Percentiles rank a stretch among this genome's conserved stretches.
Conservation (phyloP, 345 rosid genomes). For the Theobroma cacao region DNA sequence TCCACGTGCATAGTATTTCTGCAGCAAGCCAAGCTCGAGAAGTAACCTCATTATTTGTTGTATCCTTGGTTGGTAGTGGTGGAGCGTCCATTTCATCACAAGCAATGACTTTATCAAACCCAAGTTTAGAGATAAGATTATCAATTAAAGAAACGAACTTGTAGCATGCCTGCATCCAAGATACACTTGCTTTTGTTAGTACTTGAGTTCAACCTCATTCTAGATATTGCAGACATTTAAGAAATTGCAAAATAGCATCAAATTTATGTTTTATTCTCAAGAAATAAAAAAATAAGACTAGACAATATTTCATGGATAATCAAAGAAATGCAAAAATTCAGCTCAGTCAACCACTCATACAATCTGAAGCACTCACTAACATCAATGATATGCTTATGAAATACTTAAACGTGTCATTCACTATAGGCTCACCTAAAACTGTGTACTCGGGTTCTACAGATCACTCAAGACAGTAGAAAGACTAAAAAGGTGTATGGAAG, state of each 20-base stretch:
- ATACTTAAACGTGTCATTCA: neutral
- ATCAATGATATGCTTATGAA: neutral
- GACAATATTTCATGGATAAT: constrained; percentile 12
- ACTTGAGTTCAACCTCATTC: neutral
- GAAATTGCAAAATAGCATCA: neutral
- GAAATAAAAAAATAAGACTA: neutral
- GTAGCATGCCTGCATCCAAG: constrained; percentile 46
- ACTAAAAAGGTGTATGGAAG: neutral
- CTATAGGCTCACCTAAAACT: neutral
- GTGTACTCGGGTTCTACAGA: neutral
- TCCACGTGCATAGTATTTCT: constrained; percentile 90
- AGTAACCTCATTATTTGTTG: constrained; percentile 27
- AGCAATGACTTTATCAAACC: constrained; percentile 50
- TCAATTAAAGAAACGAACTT: constrained; percentile 67
- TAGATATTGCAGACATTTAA: neutral
- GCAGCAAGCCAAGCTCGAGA: constrained; percentile 87
- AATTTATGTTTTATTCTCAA: neutral
- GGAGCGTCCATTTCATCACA: constrained; percentile 22
- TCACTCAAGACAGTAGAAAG: neutral
- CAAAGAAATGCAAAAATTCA: neutral
- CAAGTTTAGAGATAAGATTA: constrained; percentile 62
- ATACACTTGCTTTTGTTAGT: constrained; percentile 12
- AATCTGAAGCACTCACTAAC: neutral
- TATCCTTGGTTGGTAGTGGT: constrained; percentile 23
- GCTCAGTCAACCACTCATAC: neutral